A percentile compares a stretch with the other conserved stretches of the same genome.
phyloP scores from a whole-genome alignment of 208 protist genomes.

The Crithidia acanthocephali region DNA sequence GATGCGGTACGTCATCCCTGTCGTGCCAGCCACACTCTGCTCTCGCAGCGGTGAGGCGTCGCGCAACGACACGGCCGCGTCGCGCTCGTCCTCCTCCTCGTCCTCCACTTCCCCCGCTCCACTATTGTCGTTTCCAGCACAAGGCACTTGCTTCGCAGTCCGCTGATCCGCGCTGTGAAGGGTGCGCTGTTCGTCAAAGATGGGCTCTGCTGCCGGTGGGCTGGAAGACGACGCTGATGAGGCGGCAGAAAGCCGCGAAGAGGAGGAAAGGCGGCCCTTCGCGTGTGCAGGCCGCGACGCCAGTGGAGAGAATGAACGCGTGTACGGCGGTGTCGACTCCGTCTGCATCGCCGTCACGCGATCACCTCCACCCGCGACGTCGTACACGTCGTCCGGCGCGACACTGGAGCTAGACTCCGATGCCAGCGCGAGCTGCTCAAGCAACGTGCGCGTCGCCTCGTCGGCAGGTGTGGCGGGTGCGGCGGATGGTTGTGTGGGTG shows the following conservation, averaged over 20 bases:
- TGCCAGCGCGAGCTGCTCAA: conserved; percentile 28
- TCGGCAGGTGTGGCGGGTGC: not conserved
- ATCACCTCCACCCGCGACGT: not conserved
- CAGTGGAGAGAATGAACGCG: not conserved
- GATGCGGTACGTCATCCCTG: conserved; percentile 23
- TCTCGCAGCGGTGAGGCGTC: conserved; percentile 38
- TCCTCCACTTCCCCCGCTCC: not conserved
- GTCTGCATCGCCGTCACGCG: not conserved
- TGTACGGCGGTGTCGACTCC: not conserved
- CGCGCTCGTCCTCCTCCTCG: not conserved
- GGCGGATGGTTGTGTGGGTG: not conserved
- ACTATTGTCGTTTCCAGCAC: not conserved
- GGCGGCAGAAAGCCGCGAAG: not conserved
- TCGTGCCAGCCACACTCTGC: conserved; percentile 18
- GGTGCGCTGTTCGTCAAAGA: not conserved
- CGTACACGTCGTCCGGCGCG: not conserved
- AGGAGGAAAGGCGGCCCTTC: too few relatives aligned
- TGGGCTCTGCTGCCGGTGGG: conserved; percentile 1
- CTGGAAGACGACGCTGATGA: conserved; percentile 6
- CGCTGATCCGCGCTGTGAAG: not conserved
- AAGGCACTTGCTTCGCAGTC: not conserved
- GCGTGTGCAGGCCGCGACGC: not conserved
- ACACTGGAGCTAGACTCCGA: conserved; percentile 22
- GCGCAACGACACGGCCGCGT: conserved; percentile 16
- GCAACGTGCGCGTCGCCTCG: conserved; percentile 1